These are phyloP conservation scores for Hypoxylon sp. DNA, from an alignment of 2,329 filamentous ascomycete species.

Conservation along the genomic window DNA sequence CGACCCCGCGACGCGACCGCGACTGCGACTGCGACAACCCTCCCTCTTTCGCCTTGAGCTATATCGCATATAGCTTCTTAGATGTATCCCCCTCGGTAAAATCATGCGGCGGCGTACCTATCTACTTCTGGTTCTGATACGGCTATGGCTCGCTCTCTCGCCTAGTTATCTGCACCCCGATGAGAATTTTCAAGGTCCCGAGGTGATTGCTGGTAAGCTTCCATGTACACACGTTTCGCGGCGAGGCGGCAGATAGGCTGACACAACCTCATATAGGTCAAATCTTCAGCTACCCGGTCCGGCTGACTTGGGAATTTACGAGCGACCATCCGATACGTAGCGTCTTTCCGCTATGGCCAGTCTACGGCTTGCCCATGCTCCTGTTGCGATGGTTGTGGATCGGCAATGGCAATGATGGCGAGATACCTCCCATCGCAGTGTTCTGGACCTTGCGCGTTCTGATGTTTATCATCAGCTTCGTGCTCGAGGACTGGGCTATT, in stretches of 20 bases:
- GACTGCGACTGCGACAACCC: conserved; percentile 11
- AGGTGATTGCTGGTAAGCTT: conserved; percentile 89
- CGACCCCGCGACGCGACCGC: conserved; percentile 1
- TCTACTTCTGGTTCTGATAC: conserved; percentile 83
- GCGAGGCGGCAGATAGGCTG: conserved; percentile 18
- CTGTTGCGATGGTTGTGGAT: conserved; percentile 93
- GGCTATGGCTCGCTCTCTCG: conserved; percentile 92
- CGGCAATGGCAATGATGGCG: conserved; percentile 79
- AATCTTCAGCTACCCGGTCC: conserved; percentile 91
- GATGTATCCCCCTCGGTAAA: conserved; percentile 33
- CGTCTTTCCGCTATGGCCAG: conserved; percentile 94
- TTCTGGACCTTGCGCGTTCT: conserved; percentile 90
- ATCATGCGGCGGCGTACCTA: conserved; percentile 93
- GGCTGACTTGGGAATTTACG: conserved; percentile 96
- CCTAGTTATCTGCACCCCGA: conserved; percentile 98
- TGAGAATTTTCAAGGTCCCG: conserved; percentile 98
- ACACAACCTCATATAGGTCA: conserved; percentile 70
- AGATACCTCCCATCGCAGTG: conserved; percentile 84
- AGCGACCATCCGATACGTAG: conserved; percentile 89
- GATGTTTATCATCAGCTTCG: conserved; percentile 96
- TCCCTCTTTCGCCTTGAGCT: conserved; percentile 19
- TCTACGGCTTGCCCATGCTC: conserved; percentile 94
- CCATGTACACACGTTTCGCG: neutral
- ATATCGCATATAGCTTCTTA: conserved; percentile 27
- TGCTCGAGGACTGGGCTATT: conserved; percentile 97